Evolutionary conservation across 108 stramenopile genomes (phyloP), one percentile per base, ranked within the genome.

Genomic region (Nitzschia putrida): DNA sequence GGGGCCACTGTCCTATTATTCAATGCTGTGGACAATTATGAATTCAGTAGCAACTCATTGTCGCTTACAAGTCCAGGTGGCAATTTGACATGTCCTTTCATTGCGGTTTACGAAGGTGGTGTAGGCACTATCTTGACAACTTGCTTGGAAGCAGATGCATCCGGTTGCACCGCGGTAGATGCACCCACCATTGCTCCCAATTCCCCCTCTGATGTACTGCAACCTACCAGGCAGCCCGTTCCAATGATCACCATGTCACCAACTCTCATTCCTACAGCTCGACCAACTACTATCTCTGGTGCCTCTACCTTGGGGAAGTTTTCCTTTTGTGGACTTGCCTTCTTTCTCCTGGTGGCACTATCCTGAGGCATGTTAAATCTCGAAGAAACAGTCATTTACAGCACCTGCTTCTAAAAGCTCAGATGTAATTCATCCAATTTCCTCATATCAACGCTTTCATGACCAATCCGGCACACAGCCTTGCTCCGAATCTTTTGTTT

Each of bases 1-100:
- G 10, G 34, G 7, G 57, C 57, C 14, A 22, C 57, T 16, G 57
- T 58, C 57, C 24, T n/a, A n/a, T n/a, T n/a, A n/a, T n/a, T n/a
- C n/a, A n/a, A n/a, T n/a, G n/a, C n/a, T n/a, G n/a, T n/a, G n/a
- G n/a, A n/a, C n/a, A n/a, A n/a, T n/a, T n/a, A n/a, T n/a, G n/a
- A n/a, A n/a, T n/a, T n/a, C n/a, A n/a, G n/a, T n/a, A n/a, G n/a
- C n/a, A n/a, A n/a, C n/a, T n/a, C n/a, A n/a, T n/a, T n/a, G n/a
- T n/a, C n/a, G n/a, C n/a, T n/a, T n/a, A n/a, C 9, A 44, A 13
- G 44, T 11, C 44, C 9, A 44, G 44, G 44, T 9, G 13, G 44
- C 13, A 13, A 11, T 44, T 9, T 44, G 11, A 13, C 9, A 44
- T 44, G 44, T 44, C 13, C 44, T 13, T 44, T 44, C 13, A 13